Conservation (phyloP, 805 yeast species). For the Barnettozyma botsteinii region DNA sequence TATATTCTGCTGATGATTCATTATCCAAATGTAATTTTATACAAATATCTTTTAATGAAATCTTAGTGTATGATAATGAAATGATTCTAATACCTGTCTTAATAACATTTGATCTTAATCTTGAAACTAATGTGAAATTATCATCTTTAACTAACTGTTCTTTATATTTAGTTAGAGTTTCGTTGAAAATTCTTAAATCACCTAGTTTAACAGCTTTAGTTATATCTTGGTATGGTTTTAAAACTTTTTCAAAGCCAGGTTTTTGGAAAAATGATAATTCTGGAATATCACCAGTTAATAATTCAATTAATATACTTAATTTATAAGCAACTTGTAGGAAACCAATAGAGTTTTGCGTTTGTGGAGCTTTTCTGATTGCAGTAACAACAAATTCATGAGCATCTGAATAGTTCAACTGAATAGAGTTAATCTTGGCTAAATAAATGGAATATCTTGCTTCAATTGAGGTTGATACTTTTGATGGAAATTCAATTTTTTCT, state of each 20-base stretch:
- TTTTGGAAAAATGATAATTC: conserved; percentile 77
- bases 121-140: conserved; percentile 74
- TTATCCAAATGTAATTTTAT: conserved; percentile 85
- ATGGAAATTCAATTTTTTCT: conserved; percentile 85
- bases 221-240: conserved; percentile 78
- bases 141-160: conserved; percentile 64
- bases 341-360: conserved; percentile 76
- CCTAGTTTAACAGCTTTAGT: conserved; percentile 92
- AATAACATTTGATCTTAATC: conserved; percentile 94
- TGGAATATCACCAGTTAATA: conserved; percentile 95
- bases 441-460: conserved; percentile 91
- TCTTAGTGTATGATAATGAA: conserved; percentile 83
- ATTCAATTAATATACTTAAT: conserved; percentile 79
- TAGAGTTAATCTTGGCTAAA: conserved; percentile 82
- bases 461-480: conserved; percentile 75
- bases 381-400: conserved; percentile 88
- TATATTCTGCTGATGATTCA: conserved; percentile 94
- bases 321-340: conserved; percentile 88
- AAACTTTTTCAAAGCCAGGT: conserved; percentile 48
- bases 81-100: conserved; percentile 95
- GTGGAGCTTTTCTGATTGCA: conserved; percentile 97
- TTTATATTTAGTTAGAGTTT: conserved; percentile 60
- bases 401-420: conserved; percentile 86
- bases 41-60: conserved; percentile 90
- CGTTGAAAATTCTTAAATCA: conserved; percentile 75